Percentiles rank a stretch among this genome's conserved stretches.
These are phyloP conservation scores for Haemoproteus tartakovskyi DNA, from an alignment of 169 alveolate species.

Conservation along the genomic window DNA sequence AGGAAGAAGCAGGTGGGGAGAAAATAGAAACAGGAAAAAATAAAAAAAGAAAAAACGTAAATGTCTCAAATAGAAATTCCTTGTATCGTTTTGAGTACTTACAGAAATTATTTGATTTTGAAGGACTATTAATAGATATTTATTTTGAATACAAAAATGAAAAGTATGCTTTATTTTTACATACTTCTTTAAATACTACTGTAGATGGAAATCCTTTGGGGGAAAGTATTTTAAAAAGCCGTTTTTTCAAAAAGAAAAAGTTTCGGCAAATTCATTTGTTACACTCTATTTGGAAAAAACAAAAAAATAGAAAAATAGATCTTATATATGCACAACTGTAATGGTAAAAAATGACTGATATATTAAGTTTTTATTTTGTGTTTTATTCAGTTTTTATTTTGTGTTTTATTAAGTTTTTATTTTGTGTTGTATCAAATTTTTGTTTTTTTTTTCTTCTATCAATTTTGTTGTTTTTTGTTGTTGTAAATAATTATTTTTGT, in stretches of 20 bases:
- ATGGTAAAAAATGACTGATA: no score
- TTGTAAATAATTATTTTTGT: no score
- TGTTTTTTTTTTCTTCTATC: no score
- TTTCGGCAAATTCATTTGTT: constrained; percentile 19
- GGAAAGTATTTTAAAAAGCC: constrained; percentile 36
- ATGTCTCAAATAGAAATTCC: no score
- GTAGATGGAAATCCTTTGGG: constrained; percentile 44
- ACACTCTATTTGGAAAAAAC: constrained; percentile 29
- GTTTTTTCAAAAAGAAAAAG: constrained; percentile 21
- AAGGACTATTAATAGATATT: constrained; percentile 54
- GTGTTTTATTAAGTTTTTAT: no score
- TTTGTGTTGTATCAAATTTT: no score
- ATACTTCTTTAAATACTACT: constrained; percentile 47
- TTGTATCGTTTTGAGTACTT: constrained; percentile 15
- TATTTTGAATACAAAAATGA: constrained; percentile 29
- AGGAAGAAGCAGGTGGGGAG: neutral
- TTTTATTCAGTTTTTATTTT: no score
- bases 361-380: no score
- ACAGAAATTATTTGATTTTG: constrained; percentile 43
- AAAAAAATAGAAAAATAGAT: constrained; percentile 5
- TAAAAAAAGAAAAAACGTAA: no score
- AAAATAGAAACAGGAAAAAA: neutral
- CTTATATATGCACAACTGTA: constrained; percentile 32
- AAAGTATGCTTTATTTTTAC: constrained; percentile 31
- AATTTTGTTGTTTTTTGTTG: no score